These are phyloP conservation scores for Tetrahymena thermophila DNA, from an alignment of 73 alveolate species.

Conservation along the genomic window DNA sequence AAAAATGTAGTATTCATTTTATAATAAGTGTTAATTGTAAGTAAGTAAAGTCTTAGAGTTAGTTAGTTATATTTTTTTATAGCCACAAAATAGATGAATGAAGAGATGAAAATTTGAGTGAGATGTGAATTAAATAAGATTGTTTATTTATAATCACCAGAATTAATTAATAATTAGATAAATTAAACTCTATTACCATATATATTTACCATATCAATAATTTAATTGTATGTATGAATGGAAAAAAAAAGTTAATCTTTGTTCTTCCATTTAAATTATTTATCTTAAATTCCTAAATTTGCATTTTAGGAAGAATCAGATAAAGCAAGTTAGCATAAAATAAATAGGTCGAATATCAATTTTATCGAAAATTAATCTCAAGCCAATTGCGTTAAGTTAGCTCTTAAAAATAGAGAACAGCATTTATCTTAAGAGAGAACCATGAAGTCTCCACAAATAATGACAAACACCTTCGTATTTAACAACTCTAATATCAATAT, in stretches of 20 bases:
- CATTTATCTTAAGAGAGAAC: not conserved
- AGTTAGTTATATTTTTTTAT: no score
- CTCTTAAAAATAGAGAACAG: not conserved
- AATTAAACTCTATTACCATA: not conserved
- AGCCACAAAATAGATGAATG: not conserved
- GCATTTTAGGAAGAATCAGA: not conserved
- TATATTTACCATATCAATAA: not conserved
- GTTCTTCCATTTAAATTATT: not conserved
- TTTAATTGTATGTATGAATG: not conserved
- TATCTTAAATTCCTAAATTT: not conserved
- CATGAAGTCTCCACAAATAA: not conserved
- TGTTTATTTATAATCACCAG: not conserved
- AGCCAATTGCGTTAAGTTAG: not conserved
- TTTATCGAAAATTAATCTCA: not conserved
- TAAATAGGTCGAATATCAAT: not conserved
- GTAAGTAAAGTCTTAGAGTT: not conserved
- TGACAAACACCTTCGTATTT: not conserved
- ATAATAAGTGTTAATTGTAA: not conserved
- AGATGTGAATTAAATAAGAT: not conserved
- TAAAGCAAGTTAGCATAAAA: not conserved
- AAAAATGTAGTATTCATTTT: not conserved
- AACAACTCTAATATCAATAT: not conserved
- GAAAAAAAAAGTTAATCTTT: not conserved
- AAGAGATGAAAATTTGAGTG: not conserved
- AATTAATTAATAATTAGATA: not conserved